Conservation (phyloP, 306 rosid species). For the Hylodesmum podocarpum region DNA sequence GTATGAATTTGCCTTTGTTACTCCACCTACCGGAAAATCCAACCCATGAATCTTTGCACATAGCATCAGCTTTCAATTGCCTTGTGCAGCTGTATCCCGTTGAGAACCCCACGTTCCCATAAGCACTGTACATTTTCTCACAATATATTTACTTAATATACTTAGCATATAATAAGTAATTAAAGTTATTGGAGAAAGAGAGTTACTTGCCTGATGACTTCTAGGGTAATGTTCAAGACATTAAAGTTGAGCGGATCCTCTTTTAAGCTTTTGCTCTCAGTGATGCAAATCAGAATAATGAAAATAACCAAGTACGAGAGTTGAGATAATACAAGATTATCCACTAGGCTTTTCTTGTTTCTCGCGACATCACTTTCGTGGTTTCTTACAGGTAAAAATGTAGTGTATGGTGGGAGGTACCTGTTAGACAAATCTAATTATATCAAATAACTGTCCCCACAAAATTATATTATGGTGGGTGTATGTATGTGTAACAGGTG, state of each 20-base stretch:
- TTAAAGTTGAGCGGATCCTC: slow-evolving; percentile 79
- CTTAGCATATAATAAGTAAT: no score
- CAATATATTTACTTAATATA: no score
- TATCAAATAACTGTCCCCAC: neutral
- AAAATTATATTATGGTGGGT: neutral
- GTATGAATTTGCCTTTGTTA: slow-evolving; percentile 44
- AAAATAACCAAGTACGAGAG: slow-evolving; percentile 62
- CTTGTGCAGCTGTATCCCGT: slow-evolving; percentile 63
- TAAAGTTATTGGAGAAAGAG: neutral
- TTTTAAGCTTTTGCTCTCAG: slow-evolving; percentile 57
- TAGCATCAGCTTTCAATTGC: slow-evolving; percentile 23
- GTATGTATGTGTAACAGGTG: neutral
- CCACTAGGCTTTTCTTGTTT: slow-evolving; percentile 21
- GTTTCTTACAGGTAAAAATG: slow-evolving; percentile 37
- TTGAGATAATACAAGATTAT: slow-evolving; percentile 49
- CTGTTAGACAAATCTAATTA: slow-evolving; percentile 9
- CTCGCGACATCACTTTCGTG: neutral
- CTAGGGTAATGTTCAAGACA: slow-evolving; percentile 54
- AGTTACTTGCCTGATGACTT: slow-evolving; percentile 39
- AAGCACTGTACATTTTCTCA: slow-evolving; percentile 69
- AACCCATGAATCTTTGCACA: slow-evolving; percentile 51
- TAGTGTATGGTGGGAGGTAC: slow-evolving; percentile 71
- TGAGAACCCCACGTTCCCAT: slow-evolving; percentile 78
- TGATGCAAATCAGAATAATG: slow-evolving; percentile 60
- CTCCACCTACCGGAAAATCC: slow-evolving; percentile 67